These are phyloP conservation scores for Microsporum ferrugineum DNA, from an alignment of 2,329 filamentous ascomycete genomes.

Conservation along the genomic window DNA sequence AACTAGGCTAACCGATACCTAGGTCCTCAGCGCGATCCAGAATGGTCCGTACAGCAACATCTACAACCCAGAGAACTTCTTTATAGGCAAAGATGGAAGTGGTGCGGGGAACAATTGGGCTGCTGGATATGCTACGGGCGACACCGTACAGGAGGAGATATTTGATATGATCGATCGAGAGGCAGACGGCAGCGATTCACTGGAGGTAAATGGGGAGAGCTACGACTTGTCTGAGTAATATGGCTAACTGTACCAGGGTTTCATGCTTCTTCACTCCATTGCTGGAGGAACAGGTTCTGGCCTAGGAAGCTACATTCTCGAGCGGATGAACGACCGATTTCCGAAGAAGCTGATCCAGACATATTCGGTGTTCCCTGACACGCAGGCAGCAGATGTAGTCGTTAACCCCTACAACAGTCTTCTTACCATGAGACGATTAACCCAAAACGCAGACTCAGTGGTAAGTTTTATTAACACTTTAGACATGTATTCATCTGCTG, in stretches of 20 bases:
- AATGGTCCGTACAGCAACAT: constrained; percentile 93
- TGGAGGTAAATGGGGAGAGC: constrained; percentile 51
- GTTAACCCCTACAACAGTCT: constrained; percentile 98
- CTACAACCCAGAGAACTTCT: constrained; percentile 99
- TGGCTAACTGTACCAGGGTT: constrained; percentile 47
- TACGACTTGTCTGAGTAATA: constrained; percentile 3
- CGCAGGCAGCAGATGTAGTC: constrained; percentile 79
- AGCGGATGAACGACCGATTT: constrained; percentile 91
- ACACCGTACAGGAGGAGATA: constrained; percentile 86
- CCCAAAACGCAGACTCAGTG: constrained; percentile 93
- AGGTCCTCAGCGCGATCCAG: constrained; percentile 86
- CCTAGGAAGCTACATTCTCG: constrained; percentile 87
- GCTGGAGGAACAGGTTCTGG: constrained; percentile 93
- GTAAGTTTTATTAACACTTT: constrained; percentile 34
- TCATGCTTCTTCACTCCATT: constrained; percentile 98
- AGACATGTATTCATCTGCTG: constrained; percentile 14
- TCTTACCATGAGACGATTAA: constrained; percentile 77
- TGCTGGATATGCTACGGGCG: constrained; percentile 85
- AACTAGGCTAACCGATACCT: constrained; percentile 1
- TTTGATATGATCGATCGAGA: constrained; percentile 99
- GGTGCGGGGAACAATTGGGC: constrained; percentile 98
- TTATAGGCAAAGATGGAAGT: constrained; percentile 82
- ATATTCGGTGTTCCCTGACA: constrained; percentile 96
- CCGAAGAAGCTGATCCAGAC: constrained; percentile 99
- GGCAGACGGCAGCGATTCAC: constrained; percentile 91